Evolutionary conservation across 2,329 filamentous ascomycete genomes (phyloP).

Genomic region (Penicillium sp.): DNA sequence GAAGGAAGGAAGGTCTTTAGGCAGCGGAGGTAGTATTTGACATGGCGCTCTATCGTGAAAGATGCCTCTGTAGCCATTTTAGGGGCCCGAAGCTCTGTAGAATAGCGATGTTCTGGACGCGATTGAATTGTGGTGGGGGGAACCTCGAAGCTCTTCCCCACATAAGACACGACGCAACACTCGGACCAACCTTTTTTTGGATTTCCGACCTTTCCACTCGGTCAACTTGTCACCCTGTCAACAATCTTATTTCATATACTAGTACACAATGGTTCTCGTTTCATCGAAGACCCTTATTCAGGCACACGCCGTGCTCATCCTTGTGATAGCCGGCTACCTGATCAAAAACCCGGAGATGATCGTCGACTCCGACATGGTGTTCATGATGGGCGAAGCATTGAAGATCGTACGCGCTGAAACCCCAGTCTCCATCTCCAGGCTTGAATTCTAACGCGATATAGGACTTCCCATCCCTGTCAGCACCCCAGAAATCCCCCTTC

Average conservation of each 20-base stretch:
- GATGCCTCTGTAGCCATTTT: constrained; percentile 31
- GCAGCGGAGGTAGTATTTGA: constrained; percentile 92
- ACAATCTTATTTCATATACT: background rate
- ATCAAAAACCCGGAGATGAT: constrained; percentile 71
- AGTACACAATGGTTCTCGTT: constrained; percentile 72
- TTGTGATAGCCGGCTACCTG: constrained; percentile 83
- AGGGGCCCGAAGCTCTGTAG: background rate
- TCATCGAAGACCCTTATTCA: constrained; percentile 80
- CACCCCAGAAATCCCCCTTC: constrained; percentile 65
- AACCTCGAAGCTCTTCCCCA: constrained; percentile 28
- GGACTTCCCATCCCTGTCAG: constrained; percentile 65
- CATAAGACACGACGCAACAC: constrained; percentile 12
- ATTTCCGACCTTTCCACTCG: constrained; percentile 3
- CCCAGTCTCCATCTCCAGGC: background rate
- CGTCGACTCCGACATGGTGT: constrained; percentile 78
- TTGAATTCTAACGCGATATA: constrained; percentile 19
- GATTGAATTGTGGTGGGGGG: constrained; percentile 12
- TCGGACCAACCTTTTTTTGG: constrained; percentile 11
- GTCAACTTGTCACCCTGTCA: background rate
- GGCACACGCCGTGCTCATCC: constrained; percentile 78
- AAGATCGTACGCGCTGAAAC: constrained; percentile 61
- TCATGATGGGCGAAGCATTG: constrained; percentile 80
- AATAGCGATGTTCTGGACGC: background rate
- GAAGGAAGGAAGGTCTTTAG: constrained; percentile 77
- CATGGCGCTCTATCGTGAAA: constrained; percentile 63